These are phyloP conservation scores for Articulospora tetracladia DNA, from an alignment of 495 filamentous ascomycete genomes.

Conservation along the genomic window DNA sequence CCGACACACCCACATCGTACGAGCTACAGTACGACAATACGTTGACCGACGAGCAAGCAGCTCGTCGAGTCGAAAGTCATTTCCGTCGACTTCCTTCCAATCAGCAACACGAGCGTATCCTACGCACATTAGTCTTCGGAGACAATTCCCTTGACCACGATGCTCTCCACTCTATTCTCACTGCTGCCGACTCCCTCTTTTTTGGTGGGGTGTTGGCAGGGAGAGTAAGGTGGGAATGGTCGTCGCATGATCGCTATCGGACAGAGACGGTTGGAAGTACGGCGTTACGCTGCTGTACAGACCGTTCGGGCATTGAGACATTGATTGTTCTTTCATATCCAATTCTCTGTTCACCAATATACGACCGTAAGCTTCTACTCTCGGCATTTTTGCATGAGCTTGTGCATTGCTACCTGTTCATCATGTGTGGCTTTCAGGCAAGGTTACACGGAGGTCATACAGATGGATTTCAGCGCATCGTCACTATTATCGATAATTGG, in stretches of 20 bases:
- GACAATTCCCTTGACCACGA: constrained; percentile 30
- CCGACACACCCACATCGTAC: constrained; percentile 13
- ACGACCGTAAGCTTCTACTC: constrained; percentile 49
- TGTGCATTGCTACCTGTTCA: constrained; percentile 54
- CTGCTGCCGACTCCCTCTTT: constrained; percentile 49
- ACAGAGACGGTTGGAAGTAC: constrained; percentile 50
- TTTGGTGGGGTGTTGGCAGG: constrained; percentile 44
- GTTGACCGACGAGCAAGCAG: constrained; percentile 19
- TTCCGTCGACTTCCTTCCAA: constrained; percentile 7
- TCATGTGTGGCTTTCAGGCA: constrained; percentile 47
- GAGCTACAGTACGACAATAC: constrained; percentile 8
- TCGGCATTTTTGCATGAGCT: constrained; percentile 55
- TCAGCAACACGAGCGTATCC: constrained; percentile 14
- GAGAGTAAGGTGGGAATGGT: constrained; percentile 52
- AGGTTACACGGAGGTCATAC: constrained; percentile 48
- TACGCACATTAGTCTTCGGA: constrained; percentile 17
- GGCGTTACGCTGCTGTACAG: constrained; percentile 36
- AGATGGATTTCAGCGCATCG: constrained; percentile 45
- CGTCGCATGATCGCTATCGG: constrained; percentile 30
- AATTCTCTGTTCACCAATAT: constrained; percentile 41
- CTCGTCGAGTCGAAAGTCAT: constrained; percentile 13
- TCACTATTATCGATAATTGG: constrained; percentile 48
- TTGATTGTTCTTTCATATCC: constrained; percentile 49
- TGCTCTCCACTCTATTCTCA: constrained; percentile 45
- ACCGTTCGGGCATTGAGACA: constrained; percentile 45